phyloP scores from a whole-genome alignment of 1,284 basidiomycete genomes.

The Abortiporus biennis region DNA sequence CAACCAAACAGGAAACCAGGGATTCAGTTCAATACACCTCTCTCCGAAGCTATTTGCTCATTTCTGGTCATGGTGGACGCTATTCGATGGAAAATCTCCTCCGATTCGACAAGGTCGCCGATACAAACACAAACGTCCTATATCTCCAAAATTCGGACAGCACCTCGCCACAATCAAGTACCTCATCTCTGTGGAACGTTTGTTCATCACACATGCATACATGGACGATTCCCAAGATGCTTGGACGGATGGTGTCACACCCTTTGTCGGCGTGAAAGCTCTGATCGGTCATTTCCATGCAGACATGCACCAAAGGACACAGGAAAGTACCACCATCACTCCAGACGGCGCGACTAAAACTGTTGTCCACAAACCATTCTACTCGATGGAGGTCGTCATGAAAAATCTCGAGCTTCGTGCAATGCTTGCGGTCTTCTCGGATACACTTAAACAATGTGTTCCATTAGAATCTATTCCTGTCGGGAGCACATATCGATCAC shows the following conservation, averaged over 20 bases:
- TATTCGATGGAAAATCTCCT: constrained; percentile 82
- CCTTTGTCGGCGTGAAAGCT: constrained; percentile 82
- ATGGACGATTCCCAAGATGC: constrained; percentile 71
- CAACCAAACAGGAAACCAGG: constrained; percentile 21
- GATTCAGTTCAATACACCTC: constrained; percentile 78
- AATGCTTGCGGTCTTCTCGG: constrained; percentile 72
- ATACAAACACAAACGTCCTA: constrained; percentile 66
- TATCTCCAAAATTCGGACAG: constrained; percentile 86
- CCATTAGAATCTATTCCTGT: constrained; percentile 38
- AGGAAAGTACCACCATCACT: constrained; percentile 61
- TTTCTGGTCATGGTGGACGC: constrained; percentile 89
- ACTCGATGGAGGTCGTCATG: constrained; percentile 85
- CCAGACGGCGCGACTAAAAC: constrained; percentile 45
- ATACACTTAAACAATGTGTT: constrained; percentile 59
- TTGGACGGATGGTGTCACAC: constrained; percentile 76
- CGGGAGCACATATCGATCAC: constrained; percentile 42
- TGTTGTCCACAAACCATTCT: constrained; percentile 81
- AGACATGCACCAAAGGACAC: constrained; percentile 91
- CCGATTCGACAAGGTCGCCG: constrained; percentile 85
- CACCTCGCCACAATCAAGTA: constrained; percentile 94
- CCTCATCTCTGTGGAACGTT: constrained; percentile 69
- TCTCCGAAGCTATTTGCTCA: constrained; percentile 85
- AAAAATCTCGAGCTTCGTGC: constrained; percentile 77
- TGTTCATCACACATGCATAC: constrained; percentile 89
- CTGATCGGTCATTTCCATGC: constrained; percentile 79